Evolutionary conservation across 805 yeast genomes (phyloP), one percentile per base, ranked within the genome.

Genomic region (Starmerella tilneyi): DNA sequence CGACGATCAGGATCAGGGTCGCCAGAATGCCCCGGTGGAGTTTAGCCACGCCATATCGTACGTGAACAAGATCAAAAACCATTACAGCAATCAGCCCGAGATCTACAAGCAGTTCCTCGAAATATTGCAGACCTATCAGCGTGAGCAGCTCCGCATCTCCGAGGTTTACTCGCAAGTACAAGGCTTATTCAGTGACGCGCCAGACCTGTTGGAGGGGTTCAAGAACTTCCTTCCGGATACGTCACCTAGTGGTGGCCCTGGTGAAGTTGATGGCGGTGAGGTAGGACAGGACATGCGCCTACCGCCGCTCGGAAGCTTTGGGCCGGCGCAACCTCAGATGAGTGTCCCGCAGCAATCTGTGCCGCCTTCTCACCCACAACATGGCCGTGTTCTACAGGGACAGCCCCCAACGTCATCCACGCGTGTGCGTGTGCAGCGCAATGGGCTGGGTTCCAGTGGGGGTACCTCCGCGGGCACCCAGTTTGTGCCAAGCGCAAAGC

Each of bases 161-260:
- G 97, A 92, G 59, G 98, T 92, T 11, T 92, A 92, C 59, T 81
- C 84, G 45, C 96, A 92, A 61, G 96, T 92, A 2, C 82, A 96
- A 1, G 72, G 78, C 6, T 69, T 92, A 43, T 92, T 92, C 66
- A 80, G 84, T 48, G 84, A 84, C 56, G 94, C 96, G 11, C 97
- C 97, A 0, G 99, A 92, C 59, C 71, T 92, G 48, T 68, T 92
- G 51, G 94, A 86, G 54, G 98, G 94, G 60, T 92, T 92, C 66
- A 86, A 88, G 62, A 88, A 86, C 62, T 92, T 92, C 62, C 72
- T 92, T 63, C 98, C 98, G 2, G 97, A 89, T 57, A 74, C 81
- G 5, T 64, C 71, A n/a, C 71, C 67, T 21, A 52, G 51, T 63
- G 66, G 56, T 65, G 56, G 38, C 22, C 36, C 27, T 16, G 15